phyloP scores from a whole-genome alignment of 2,329 filamentous ascomycete genomes.

The Penicillium digitatum region DNA sequence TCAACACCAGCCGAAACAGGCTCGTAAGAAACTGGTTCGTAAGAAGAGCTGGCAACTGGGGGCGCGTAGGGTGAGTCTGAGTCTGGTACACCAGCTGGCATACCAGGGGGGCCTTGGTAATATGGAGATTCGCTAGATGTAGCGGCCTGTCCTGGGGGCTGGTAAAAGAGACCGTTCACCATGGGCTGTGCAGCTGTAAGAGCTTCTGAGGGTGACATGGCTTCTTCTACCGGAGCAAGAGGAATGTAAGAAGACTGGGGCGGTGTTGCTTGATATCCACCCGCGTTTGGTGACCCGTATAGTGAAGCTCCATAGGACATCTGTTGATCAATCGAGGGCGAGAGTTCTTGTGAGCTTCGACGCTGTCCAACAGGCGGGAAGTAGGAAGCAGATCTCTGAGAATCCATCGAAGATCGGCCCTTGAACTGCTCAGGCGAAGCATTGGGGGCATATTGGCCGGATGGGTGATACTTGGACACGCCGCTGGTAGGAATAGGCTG shows the following conservation, averaged over 20 bases:
- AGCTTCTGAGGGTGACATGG: conserved; percentile 24
- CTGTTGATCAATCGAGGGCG: conserved; percentile 32
- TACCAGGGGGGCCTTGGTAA: conserved; percentile 21
- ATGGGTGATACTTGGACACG: conserved; percentile 44
- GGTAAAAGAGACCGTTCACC: conserved; percentile 26
- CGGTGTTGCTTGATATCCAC: conserved; percentile 37
- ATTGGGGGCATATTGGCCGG: conserved; percentile 45
- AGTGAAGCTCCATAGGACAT: conserved; percentile 30
- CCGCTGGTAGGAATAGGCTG: conserved; percentile 33
- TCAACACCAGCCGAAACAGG: conserved; percentile 17
- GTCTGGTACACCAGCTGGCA: conserved; percentile 20
- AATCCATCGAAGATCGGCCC: conserved; percentile 49
- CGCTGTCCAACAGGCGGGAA: conserved; percentile 33
- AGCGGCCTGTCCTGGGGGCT: conserved; percentile 17
- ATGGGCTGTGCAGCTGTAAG: conserved; percentile 21
- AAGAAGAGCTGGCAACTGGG: conserved; percentile 23
- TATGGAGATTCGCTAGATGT: conserved; percentile 22
- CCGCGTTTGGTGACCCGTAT: conserved; percentile 33
- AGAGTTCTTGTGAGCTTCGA: conserved; percentile 37
- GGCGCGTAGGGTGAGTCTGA: conserved; percentile 33
- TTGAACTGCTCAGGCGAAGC: conserved; percentile 51
- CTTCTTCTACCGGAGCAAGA: conserved; percentile 41
- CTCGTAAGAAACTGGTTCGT: conserved; percentile 20
- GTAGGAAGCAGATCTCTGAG: conserved; percentile 42
- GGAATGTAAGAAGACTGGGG: conserved; percentile 39